Percentiles rank a stretch among this genome's conserved stretches.
phyloP scores from a whole-genome alignment of 2,329 filamentous ascomycete species.

The Clonostachys solani region DNA sequence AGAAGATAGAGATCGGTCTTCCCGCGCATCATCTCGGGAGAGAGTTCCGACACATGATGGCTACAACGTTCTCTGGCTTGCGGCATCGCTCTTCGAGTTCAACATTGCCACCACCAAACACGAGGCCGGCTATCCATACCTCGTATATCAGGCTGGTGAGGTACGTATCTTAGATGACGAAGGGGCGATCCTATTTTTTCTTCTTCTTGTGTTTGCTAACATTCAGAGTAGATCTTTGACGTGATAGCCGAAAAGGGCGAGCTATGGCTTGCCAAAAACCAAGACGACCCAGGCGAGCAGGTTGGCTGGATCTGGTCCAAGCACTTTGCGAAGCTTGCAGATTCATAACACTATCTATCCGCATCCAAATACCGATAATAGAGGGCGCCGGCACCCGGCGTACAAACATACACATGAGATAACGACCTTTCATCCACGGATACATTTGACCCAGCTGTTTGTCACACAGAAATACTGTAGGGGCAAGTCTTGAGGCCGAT shows the following conservation, averaged over 20 bases:
- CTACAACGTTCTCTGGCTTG: constrained; percentile 80
- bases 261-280: constrained; percentile 95
- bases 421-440: too few relatives aligned
- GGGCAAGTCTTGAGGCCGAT: too few relatives aligned
- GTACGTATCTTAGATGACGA: constrained; percentile 31
- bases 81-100: constrained; percentile 93
- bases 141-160: constrained; percentile 93
- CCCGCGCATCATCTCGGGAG: constrained; percentile 57
- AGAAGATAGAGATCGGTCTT: constrained; percentile 47
- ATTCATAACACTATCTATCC: constrained; percentile 25
- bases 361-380: too few relatives aligned
- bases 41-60: constrained; percentile 46
- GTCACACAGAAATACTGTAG: too few relatives aligned
- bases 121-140: constrained; percentile 91
- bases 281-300: constrained; percentile 75
- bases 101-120: constrained; percentile 90
- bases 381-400: too few relatives aligned
- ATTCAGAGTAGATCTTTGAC: constrained; percentile 64
- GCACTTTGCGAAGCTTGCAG: constrained; percentile 75
- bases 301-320: constrained; percentile 99
- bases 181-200: not conserved
- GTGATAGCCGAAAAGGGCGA: constrained; percentile 96
- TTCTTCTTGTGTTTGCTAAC: not conserved
- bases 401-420: too few relatives aligned
- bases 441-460: too few relatives aligned